phyloP scores from a whole-genome alignment of 352 stramenopile genomes.

The Phytophthora sp. region DNA sequence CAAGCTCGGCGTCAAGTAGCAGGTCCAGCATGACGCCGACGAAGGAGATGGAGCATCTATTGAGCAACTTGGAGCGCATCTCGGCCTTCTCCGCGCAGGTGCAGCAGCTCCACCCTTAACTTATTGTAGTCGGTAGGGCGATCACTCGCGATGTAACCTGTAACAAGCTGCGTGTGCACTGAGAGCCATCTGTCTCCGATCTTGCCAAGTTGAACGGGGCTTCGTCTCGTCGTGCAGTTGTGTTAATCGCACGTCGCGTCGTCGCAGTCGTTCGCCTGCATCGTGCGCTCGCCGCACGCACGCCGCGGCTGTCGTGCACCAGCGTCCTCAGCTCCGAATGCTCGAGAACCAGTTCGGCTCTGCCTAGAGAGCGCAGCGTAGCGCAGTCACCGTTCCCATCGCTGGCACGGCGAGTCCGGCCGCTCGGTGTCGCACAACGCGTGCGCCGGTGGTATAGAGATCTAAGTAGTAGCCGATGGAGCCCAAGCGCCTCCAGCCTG shows the following conservation, averaged over 20 bases:
- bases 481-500: too few relatives aligned
- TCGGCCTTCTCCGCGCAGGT: conserved; percentile 60
- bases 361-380: too few relatives aligned
- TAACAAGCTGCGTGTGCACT: conserved; percentile 7
- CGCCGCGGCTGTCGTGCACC: neutral
- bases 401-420: neutral
- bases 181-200: neutral
- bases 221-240: conserved; percentile 9
- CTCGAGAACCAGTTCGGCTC: neutral
- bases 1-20: conserved; percentile 17
- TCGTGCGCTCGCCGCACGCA: neutral
- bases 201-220: neutral
- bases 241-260: conserved; percentile 17
- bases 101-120: conserved; percentile 33
- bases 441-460: conserved; percentile 10
- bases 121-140: conserved; percentile 22
- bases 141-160: neutral
- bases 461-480: neutral
- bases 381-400: too few relatives aligned
- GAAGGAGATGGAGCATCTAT: conserved; percentile 68
- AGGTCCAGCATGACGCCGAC: conserved; percentile 28
- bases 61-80: conserved; percentile 74
- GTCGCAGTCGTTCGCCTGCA: conserved; percentile 9
- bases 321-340: conserved; percentile 13
- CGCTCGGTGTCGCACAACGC: conserved; percentile 14